These are phyloP conservation scores for Apiotrichum sp. DNA, from an alignment of 1,284 basidiomycete species.

Conservation along the genomic window DNA sequence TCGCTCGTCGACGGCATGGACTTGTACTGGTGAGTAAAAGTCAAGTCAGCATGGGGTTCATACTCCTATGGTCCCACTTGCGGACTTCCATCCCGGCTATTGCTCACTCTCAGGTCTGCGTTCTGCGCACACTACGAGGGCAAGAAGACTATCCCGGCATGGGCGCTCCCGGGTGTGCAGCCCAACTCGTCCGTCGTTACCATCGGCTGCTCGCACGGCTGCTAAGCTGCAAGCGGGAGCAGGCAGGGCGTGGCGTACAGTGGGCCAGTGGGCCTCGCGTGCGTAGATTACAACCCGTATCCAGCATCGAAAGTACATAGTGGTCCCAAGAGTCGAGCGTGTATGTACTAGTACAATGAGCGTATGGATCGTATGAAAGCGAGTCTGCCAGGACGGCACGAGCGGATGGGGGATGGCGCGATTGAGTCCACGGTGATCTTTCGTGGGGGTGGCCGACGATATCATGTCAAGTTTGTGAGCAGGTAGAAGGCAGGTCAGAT, in stretches of 20 bases:
- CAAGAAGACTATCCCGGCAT: conserved; percentile 18
- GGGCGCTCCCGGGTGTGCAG: conserved; percentile 16
- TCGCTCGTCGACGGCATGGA: conserved; percentile 52
- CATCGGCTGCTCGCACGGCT: not conserved
- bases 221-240: not conserved
- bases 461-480: too few species aligned
- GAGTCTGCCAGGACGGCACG: too few species aligned
- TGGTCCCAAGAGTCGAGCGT: not conserved
- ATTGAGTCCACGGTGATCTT: too few species aligned
- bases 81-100: too few species aligned
- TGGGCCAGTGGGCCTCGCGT: not conserved
- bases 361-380: not conserved
- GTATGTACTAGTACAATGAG: conserved; percentile 1
- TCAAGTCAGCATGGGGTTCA: not conserved
- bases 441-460: too few species aligned
- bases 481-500: too few species aligned
- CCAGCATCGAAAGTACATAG: not conserved
- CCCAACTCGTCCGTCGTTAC: not conserved
- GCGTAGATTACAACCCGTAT: not conserved
- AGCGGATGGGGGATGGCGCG: too few species aligned
- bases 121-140: conserved; percentile 18
- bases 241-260: too few species aligned
- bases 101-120: not conserved
- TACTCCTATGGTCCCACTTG: too few species aligned
- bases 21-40: conserved; percentile 43